These are phyloP conservation scores for Macrolepiota albuminosa DNA, from an alignment of 768 basidiomycete species.

Conservation along the genomic window DNA sequence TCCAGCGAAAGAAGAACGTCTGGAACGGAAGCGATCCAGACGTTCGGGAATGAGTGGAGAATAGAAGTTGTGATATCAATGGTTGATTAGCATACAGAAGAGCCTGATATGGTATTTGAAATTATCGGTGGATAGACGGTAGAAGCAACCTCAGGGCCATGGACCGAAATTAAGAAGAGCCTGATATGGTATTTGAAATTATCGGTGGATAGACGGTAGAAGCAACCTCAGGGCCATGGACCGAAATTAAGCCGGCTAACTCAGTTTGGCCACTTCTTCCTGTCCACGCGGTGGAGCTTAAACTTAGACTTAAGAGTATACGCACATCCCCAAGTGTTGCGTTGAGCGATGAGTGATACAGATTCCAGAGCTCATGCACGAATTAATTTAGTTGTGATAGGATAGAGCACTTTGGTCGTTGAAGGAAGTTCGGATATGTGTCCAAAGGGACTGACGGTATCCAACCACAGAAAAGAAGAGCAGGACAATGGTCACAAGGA, in stretches of 20 bases:
- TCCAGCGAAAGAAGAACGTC: background rate
- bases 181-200: background rate
- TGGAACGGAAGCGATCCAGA: background rate
- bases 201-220: background rate
- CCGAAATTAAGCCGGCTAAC: background rate
- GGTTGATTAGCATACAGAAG: background rate
- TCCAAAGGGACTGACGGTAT: background rate
- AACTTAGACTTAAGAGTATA: background rate
- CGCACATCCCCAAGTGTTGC: background rate
- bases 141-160: background rate
- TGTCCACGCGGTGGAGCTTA: conserved; percentile 1
- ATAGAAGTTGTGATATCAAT: background rate
- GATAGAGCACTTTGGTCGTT: background rate
- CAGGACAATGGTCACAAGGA: background rate
- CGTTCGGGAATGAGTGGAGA: background rate
- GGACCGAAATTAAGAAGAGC: background rate
- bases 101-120: background rate
- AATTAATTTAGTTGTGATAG: background rate
- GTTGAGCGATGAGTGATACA: background rate
- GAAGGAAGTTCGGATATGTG: background rate
- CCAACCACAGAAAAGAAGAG: background rate
- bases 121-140: background rate
- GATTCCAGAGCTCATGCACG: background rate
- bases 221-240: background rate
- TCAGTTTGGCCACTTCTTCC: background rate